A percentile compares a stretch with the other conserved stretches of the same genome.
Evolutionary conservation across 78 protist genomes (phyloP).

Genomic region (Dictyostelium firmibasis): DNA sequence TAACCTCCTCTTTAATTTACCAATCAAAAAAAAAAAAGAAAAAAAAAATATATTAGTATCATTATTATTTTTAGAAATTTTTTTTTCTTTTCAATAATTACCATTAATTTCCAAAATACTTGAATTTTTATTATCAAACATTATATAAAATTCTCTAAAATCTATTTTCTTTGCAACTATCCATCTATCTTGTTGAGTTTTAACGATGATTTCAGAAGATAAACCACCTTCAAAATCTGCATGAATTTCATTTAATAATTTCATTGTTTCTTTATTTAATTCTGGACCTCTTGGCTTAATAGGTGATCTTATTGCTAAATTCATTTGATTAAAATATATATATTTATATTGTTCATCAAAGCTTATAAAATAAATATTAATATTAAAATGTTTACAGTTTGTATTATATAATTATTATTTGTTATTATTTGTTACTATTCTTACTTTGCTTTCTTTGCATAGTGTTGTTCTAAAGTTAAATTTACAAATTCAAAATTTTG

Average conservation of each 20-base stretch:
- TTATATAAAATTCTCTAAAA: slow-evolving; percentile 83
- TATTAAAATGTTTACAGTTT: too few relatives aligned
- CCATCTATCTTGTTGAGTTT: slow-evolving; percentile 78
- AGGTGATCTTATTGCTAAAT: slow-evolving; percentile 87
- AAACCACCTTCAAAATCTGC: slow-evolving; percentile 63
- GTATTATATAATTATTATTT: too few relatives aligned
- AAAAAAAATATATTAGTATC: not conserved
- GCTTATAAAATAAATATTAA: not conserved
- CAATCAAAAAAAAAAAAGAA: not conserved
- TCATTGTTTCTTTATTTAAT: slow-evolving; percentile 71
- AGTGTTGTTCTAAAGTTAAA: slow-evolving; percentile 29
- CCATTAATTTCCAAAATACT: slow-evolving; percentile 82
- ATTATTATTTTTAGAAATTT: not conserved
- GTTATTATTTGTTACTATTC: not conserved
- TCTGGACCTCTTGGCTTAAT: slow-evolving; percentile 32
- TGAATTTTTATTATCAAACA: slow-evolving; percentile 76
- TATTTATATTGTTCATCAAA: slow-evolving; percentile 83
- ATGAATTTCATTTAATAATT: slow-evolving; percentile 79
- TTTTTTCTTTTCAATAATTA: not conserved
- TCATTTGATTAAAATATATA: slow-evolving; percentile 88
- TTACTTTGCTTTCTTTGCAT: slow-evolving; percentile 44
- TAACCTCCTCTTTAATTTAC: slow-evolving; percentile 70
- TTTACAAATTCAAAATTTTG: slow-evolving; percentile 49
- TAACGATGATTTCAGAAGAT: slow-evolving; percentile 40
- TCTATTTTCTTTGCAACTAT: slow-evolving; percentile 83